Base-by-base conservation (phyloP, 768 basidiomycete species). In the Leccinum sublutescens region DNA sequence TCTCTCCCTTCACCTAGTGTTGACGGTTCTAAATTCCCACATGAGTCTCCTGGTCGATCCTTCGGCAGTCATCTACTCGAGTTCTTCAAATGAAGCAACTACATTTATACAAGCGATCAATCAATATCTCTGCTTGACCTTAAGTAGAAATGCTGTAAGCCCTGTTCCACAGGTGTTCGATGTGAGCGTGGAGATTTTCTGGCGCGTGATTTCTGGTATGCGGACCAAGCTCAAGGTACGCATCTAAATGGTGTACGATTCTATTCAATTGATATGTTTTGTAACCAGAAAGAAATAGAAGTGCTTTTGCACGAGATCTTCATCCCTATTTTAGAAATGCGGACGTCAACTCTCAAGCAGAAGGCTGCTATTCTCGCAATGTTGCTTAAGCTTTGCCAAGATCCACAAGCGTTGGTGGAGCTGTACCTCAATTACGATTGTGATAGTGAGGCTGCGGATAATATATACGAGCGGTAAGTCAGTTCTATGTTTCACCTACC, bases 401-500 rank as follows among this genome's bases (percentile, higher is more conserved):
- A 98, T 68, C 95, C 97, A 2, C 97, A 98, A 73, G 95, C 96
- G 9, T 79, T 99, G 19, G 97, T 99, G 31, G 97, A 99, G 73
- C 86, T 98, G 58, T 99, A 98, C 76, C 87, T 99, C 71, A 99
- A 99, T 73, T 99, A 99, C 70, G 97, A 99, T 70, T 99, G 97
- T 71, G 97, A 99, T 69, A 85, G 93, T 59, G 89, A 93, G 59
- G 93, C 96, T 4, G 83, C 84, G 10, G 96, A 97, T 68, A 98
- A 99, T 75, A 95, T 98, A 58, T 99, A 98, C 74, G 97, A 99
- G 68, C 91, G 92, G 86, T 93, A 68, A 68, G 88, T 52, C 12
- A 10, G 43, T 9, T 55, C 15, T 51, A 34, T 52, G 43, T 61
- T 47, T 27, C 5, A n/a, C n/a, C n/a, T 15, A 45, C 19, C 15